Evolutionary conservation across 2,329 filamentous ascomycete species (phyloP), one percentile per base, ranked within the genome.

Genomic region (Colletotrichum gigasporum): DNA sequence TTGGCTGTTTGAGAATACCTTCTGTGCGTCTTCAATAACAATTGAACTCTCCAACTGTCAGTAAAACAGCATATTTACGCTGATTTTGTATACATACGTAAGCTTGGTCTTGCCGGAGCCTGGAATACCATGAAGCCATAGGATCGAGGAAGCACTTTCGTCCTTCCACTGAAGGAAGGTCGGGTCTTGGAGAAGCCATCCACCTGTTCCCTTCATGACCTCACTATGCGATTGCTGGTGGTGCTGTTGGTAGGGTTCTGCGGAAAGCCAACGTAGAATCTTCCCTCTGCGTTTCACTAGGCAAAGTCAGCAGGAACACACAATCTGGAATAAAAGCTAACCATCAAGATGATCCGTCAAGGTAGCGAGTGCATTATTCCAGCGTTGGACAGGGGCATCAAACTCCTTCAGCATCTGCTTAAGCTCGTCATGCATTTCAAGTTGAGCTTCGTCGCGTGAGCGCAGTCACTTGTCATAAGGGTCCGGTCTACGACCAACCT

Each of bases 61-160:
- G n/a, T n/a, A n/a, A n/a, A 62, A 37, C 51, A 65, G 44, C 62
- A 65, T 20, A 65, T 62, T 20, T 65, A 65, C 28, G 39, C 62
- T 2, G 48, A 48, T 3, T 20, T 26, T 11, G 60, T 63, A 53
- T 11, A 53, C 52, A 5, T 66, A 66, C 57, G 41, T 39, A 7
- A 66, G 30, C 37, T 74, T 75, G 64, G 68, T 77, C 62, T 78
- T 75, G 3, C 74, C 70, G 53, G 70, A 74, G 20, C 74, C 74
- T 18, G 69, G 70, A 56, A 73, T 73, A 3, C 75, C 73, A 68
- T 75, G 70, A 7, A 78, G 70, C 74, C 72, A 77, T 26, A 77
- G 61, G 11, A 77, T 71, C 7, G 72, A 73, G 14, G 70, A 77
- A n/a, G 52, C 62, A 64, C 71, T 74, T 20, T 69, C 62, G 24